Evolutionary conservation across 2,329 filamentous ascomycete genomes (phyloP), one percentile per base, ranked within the genome.

Genomic region (Aspergillus hortae): DNA sequence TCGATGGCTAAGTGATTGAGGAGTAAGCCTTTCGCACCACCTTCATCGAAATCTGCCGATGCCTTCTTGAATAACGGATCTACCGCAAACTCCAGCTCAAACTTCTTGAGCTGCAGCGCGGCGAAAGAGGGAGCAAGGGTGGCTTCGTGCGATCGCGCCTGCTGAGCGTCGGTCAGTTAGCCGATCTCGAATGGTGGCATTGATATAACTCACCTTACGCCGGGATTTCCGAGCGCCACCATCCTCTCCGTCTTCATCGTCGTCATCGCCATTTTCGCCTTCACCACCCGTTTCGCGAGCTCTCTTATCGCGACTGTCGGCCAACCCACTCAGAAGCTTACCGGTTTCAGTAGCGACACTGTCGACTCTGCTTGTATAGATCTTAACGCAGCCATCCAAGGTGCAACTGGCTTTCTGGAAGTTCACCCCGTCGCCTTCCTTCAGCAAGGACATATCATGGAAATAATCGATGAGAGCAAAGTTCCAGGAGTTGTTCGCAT

Each of bases 381-480:
- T 97, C 77, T 99, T 99, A 67, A 99, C 94, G 68, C 94, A 99
- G 17, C 94, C 94, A 68, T 99, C 94, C 15, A 99, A 80, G 0
- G 94, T 99, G 74, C 91, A 97, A 74, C 92, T 96, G 53, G 94
- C 94, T 71, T 96, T 96, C 69, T 99, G 94, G 64, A 99, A 99
- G 70, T 99, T 99, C 72, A 99, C 92, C 12, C 92, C 88, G 58
- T 99, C 91, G 27, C 94, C 94, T 67, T 99, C 94, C 68, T 95
- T 95, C 44, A 99, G 79, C 41, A 99, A 77, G 1, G 91, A 96
- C 94, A 99, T 97, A 67, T 99, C 94, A 72, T 99, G 92, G 66
- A 99, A 99, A 74, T 99, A 99, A 72, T 99, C 94, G 68, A 99
- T 99, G 15, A 99, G 82, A n/a, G 94, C 94, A 74, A 99, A 97